A percentile compares a stretch with the other conserved stretches of the same genome.
phyloP scores from a whole-genome alignment of 495 filamentous ascomycete genomes.

The Eremomyces bilateralis region DNA sequence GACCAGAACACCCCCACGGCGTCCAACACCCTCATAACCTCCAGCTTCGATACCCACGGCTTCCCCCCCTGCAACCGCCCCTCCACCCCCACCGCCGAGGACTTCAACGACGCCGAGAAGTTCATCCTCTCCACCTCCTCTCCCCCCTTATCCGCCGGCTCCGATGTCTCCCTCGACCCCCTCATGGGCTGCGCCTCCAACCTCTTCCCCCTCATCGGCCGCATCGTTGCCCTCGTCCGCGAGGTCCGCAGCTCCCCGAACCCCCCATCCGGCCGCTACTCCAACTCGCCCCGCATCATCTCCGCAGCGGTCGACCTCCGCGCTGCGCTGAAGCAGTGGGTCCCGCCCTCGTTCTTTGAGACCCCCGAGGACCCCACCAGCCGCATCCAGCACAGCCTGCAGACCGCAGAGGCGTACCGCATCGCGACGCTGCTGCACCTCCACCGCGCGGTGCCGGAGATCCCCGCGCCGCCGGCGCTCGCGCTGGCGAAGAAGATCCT shows the following conservation, averaged over 20 bases:
- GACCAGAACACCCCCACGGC: constrained; percentile 34
- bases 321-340: constrained; percentile 39
- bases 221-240: constrained; percentile 45
- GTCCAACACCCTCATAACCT: constrained; percentile 27
- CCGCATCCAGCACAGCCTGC: constrained; percentile 41
- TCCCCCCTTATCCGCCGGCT: constrained; percentile 18
- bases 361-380: constrained; percentile 44
- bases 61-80: constrained; percentile 24
- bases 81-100: constrained; percentile 45
- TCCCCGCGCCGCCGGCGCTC: constrained; percentile 34
- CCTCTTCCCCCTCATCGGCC: constrained; percentile 53
- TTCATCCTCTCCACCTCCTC: constrained; percentile 17
- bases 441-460: constrained; percentile 58
- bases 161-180: constrained; percentile 43
- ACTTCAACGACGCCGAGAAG: constrained; percentile 33
- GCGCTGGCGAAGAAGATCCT: constrained; percentile 42
- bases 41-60: constrained; percentile 19
- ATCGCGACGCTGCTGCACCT: constrained; percentile 57
- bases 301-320: constrained; percentile 44
- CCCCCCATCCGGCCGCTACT: no score
- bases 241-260: constrained; percentile 31
- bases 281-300: constrained; percentile 40
- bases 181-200: constrained; percentile 53
- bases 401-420: constrained; percentile 57
- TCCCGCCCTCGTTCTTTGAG: constrained; percentile 29